Percentiles rank a stretch among this genome's conserved stretches.
These are phyloP conservation scores for Senna tora DNA, from an alignment of 306 rosid species.

Conservation along the genomic window DNA sequence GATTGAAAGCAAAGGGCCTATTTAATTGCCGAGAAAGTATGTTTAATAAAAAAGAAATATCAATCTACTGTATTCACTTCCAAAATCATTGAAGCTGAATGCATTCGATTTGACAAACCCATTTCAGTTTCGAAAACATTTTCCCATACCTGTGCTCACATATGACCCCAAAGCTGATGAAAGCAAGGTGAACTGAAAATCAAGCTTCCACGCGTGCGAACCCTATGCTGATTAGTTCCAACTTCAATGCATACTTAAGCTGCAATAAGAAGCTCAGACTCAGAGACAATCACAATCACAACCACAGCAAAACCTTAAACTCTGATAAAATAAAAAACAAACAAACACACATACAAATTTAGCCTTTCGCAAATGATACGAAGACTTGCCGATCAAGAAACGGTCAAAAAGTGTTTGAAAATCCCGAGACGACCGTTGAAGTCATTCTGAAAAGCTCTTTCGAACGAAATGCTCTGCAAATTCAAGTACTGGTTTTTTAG, in stretches of 20 bases:
- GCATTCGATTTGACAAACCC: neutral
- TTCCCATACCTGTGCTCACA: neutral
- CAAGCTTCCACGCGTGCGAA: slow-evolving; percentile 2
- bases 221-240: neutral
- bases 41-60: neutral
- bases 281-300: neutral
- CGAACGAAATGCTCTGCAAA: neutral
- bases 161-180: slow-evolving; percentile 14
- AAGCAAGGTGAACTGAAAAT: slow-evolving; percentile 9
- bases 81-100: slow-evolving; percentile 4
- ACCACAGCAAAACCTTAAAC: slow-evolving; percentile 1
- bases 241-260: slow-evolving; percentile 29
- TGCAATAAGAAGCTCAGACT: neutral
- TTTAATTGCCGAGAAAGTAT: neutral
- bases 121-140: neutral
- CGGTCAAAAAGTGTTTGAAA: slow-evolving; percentile 11
- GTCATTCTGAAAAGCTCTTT: neutral
- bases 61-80: neutral
- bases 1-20: neutral
- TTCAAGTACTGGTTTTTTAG: slow-evolving; percentile 12
- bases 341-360: neutral
- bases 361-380: neutral
- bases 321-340: no score
- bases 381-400: neutral
- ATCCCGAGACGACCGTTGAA: slow-evolving; percentile 33